Percentiles rank a stretch among this genome's conserved stretches.
phyloP scores from a whole-genome alignment of 768 basidiomycete genomes.

The Scleroderma bovista region DNA sequence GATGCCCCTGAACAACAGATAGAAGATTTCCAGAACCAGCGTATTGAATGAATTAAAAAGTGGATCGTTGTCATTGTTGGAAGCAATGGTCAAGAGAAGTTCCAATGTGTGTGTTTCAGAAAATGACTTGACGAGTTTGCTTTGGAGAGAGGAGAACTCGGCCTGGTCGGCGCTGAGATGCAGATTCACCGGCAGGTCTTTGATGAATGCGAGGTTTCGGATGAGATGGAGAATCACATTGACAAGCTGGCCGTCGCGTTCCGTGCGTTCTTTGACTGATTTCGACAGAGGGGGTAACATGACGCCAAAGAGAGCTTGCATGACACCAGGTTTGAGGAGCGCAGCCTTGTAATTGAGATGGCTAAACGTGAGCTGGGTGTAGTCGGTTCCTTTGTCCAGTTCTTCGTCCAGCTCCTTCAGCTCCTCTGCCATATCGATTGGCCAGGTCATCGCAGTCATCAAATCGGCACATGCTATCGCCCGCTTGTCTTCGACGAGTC shows the following conservation, averaged over 20 bases:
- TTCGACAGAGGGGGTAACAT: conserved; percentile 77
- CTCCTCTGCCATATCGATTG: conserved; percentile 92
- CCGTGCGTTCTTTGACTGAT: conserved; percentile 56
- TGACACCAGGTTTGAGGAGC: conserved; percentile 53
- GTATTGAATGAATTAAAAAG: conserved; percentile 85
- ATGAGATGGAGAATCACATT: conserved; percentile 84
- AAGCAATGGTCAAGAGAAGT: conserved; percentile 79
- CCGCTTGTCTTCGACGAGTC: conserved; percentile 73
- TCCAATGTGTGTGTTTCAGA: conserved; percentile 69
- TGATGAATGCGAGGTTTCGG: conserved; percentile 92
- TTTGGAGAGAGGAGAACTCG: conserved; percentile 75
- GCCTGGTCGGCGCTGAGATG: conserved; percentile 72
- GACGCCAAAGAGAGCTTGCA: conserved; percentile 70
- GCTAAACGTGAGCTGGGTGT: conserved; percentile 73
- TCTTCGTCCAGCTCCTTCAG: conserved; percentile 86
- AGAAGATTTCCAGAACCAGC: conserved; percentile 87
- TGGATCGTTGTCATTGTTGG: conserved; percentile 69
- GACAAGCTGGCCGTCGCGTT: conserved; percentile 82
- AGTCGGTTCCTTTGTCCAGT: conserved; percentile 77
- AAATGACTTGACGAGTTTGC: conserved; percentile 64
- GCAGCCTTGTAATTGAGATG: conserved; percentile 90
- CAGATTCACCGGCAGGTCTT: conserved; percentile 71
- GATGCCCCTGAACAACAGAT: conserved; percentile 80
- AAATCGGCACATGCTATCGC: conserved; percentile 83
- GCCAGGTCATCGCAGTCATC: conserved; percentile 98